Evolutionary conservation across 805 yeast genomes (phyloP), one percentile per base, ranked within the genome.

Genomic region (Metschnikowia gelsemii): DNA sequence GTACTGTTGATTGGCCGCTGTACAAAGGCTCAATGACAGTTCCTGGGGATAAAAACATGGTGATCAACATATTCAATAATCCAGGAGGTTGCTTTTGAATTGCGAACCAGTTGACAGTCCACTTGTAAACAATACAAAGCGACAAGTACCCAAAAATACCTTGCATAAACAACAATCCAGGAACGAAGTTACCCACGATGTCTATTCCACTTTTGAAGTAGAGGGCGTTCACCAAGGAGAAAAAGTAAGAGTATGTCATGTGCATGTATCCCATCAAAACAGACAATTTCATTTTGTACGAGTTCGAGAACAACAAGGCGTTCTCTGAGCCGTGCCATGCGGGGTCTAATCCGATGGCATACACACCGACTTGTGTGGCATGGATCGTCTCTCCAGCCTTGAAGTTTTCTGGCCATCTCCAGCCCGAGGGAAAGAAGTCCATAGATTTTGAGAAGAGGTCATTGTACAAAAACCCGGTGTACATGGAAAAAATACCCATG

Each of bases 311-410:
- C 44, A 95, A 66, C 55, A 93, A 73, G 38, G 83, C 82, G 68
- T 93, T 93, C 54, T 93, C 99, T 29, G 98, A 77, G 13, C 97
- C 96, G 64, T 93, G 99, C 99, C 99, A 93, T 8, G 84, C 86
- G 50, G 84, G 86, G 66, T 93, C 99, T 38, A 93, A 66, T 38
- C 99, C 99, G 59, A 93, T 70, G 4, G 82, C 69, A 59, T 93
- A 93, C 9, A 79, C 79, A 7, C 91, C 87, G 11, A 72, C 72
- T 54, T 76, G 73, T 26, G 72, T 72, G 9, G 89, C 97, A 33
- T 71, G 73, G 43, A 90, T 74, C 3, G 80, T 59, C 30, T 86
- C 86, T 18, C 95, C 95, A 45, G 68, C 73, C 50, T 79, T 69
- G 69, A 84, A 85, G 34, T 73, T 62, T 38, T 75, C 76, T 6